phyloP scores from a whole-genome alignment of 495 filamentous ascomycete genomes.

The Aspergillus sclerotioniger region DNA sequence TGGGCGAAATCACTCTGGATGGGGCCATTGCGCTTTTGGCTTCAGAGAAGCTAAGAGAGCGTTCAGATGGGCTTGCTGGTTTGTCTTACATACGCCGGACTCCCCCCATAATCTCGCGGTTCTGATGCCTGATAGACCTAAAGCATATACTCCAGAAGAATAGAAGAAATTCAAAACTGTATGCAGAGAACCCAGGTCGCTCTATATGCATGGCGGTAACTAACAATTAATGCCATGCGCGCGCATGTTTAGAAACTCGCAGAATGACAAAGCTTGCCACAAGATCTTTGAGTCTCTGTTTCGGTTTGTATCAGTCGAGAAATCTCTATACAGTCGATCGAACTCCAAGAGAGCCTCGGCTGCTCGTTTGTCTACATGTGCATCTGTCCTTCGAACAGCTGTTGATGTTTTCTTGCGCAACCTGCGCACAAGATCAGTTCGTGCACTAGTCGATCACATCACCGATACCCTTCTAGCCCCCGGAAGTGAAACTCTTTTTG shows the following conservation, averaged over 20 bases:
- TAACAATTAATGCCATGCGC: constrained; percentile 17
- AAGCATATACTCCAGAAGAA: constrained; percentile 63
- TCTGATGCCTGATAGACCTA: constrained; percentile 45
- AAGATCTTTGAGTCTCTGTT: constrained; percentile 82
- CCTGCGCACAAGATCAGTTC: constrained; percentile 72
- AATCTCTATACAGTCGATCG: constrained; percentile 57
- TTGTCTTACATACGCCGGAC: constrained; percentile 15
- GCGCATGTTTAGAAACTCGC: constrained; percentile 36
- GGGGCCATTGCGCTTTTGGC: constrained; percentile 40
- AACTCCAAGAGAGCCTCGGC: constrained; percentile 45
- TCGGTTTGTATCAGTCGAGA: constrained; percentile 62
- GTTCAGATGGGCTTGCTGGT: constrained; percentile 53
- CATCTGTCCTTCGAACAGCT: constrained; percentile 66
- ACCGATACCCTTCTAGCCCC: constrained; percentile 65
- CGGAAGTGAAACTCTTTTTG: constrained; percentile 55
- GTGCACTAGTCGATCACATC: constrained; percentile 77
- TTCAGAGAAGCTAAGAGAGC: constrained; percentile 55
- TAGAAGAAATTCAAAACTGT: constrained; percentile 56
- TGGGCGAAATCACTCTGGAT: constrained; percentile 38
- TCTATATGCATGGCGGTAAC: background rate
- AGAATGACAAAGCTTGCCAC: constrained; percentile 77
- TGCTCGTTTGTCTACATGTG: constrained; percentile 64
- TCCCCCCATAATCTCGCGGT: constrained; percentile 3
- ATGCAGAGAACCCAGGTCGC: constrained; percentile 20
- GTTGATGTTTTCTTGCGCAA: constrained; percentile 66